These are phyloP conservation scores for Globisporangium splendens DNA, from an alignment of 352 stramenopile genomes.

Conservation along the genomic window DNA sequence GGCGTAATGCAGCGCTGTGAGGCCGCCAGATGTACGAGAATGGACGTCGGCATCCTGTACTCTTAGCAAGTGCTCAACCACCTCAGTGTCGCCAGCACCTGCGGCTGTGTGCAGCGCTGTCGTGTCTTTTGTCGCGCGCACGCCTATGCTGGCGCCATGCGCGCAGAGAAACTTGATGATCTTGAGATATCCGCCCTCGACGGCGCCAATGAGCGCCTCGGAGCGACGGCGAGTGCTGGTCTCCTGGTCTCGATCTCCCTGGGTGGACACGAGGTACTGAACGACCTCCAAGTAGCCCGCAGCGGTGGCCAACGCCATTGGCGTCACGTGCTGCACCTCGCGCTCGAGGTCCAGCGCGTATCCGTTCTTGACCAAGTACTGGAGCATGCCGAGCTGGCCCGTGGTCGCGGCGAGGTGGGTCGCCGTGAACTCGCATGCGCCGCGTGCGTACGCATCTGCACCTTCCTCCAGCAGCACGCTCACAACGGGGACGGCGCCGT, in stretches of 20 bases:
- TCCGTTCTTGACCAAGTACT: slow-evolving; percentile 2
- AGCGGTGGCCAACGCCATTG: slow-evolving; percentile 7
- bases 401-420: slow-evolving; percentile 6
- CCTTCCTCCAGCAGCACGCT: slow-evolving; percentile 17
- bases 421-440: neutral
- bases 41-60: neutral
- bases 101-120: slow-evolving; percentile 9
- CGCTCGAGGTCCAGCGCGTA: slow-evolving; percentile 2
- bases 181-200: slow-evolving; percentile 3
- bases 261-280: slow-evolving; percentile 2
- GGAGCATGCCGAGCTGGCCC: neutral
- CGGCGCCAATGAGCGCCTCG: slow-evolving; percentile 1
- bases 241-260: neutral
- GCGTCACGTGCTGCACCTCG: slow-evolving; percentile 5
- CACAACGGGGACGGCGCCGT: slow-evolving; percentile 19
- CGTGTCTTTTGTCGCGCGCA: slow-evolving; percentile 6
- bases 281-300: slow-evolving; percentile 2
- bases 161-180: slow-evolving; percentile 3
- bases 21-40: neutral
- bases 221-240: neutral
- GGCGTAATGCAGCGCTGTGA: slow-evolving; percentile 6
- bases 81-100: neutral
- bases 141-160: slow-evolving; percentile 1
- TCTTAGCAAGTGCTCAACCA: slow-evolving; percentile 4
- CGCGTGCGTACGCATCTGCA: slow-evolving; percentile 1